These are phyloP conservation scores for Aspergillus ochraceus DNA, from an alignment of 2,329 filamentous ascomycete genomes.

Conservation along the genomic window DNA sequence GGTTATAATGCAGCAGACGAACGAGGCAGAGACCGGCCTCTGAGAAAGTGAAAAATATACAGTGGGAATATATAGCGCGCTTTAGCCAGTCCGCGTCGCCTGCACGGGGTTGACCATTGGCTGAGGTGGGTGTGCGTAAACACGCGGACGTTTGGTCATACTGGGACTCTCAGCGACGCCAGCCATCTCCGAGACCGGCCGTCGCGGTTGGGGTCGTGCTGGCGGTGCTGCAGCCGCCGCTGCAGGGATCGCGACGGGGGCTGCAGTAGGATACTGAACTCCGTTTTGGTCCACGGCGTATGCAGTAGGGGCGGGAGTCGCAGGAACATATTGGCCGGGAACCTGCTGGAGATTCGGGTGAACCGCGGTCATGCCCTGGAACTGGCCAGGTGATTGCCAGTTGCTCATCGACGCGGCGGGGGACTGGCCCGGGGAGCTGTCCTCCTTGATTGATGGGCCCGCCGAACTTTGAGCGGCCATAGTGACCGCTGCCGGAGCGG, in stretches of 20 bases:
- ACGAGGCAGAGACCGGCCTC: not conserved
- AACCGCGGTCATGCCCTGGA: conserved; percentile 59
- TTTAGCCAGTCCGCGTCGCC: conserved; percentile 41
- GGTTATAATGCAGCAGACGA: not conserved
- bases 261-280: conserved; percentile 38
- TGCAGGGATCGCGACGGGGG: conserved; percentile 36
- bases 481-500: conserved; percentile 39
- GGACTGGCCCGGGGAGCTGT: conserved; percentile 63
- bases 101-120: conserved; percentile 52
- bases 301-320: conserved; percentile 37
- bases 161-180: conserved; percentile 53
- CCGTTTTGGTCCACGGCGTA: conserved; percentile 42
- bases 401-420: conserved; percentile 59
- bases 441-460: conserved; percentile 60
- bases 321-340: conserved; percentile 43
- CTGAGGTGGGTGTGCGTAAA: conserved; percentile 51
- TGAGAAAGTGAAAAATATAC: conserved; percentile 4
- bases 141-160: conserved; percentile 59
- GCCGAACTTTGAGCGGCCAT: conserved; percentile 52
- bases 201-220: conserved; percentile 48
- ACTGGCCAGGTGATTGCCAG: conserved; percentile 64
- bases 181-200: conserved; percentile 62
- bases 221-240: conserved; percentile 20
- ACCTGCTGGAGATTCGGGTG: conserved; percentile 47
- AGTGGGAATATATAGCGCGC: not conserved